Evolutionary conservation across 768 basidiomycete species (phyloP).

Genomic region (Tricholoma flavovirens): DNA sequence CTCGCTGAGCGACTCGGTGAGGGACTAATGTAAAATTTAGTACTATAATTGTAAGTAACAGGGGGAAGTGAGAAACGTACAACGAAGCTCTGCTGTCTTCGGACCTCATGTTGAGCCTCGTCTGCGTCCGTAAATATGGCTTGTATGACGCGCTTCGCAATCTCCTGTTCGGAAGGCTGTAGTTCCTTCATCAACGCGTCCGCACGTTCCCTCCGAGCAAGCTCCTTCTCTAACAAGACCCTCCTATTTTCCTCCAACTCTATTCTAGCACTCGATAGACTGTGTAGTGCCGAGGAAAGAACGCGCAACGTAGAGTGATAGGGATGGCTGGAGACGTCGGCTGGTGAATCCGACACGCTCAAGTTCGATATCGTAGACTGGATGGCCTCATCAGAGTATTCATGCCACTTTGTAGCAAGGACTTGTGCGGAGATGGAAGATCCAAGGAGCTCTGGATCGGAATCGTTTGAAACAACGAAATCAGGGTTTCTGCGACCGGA

Average conservation of each 20-base stretch:
- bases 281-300: constrained; percentile 61
- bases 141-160: constrained; percentile 62
- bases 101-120: constrained; percentile 41
- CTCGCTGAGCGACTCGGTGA: constrained; percentile 49
- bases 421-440: constrained; percentile 39
- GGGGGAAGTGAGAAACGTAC: constrained; percentile 35
- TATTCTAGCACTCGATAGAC: constrained; percentile 46
- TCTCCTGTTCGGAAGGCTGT: constrained; percentile 54
- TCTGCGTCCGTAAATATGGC: constrained; percentile 56
- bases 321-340: constrained; percentile 43
- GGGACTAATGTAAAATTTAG: constrained; percentile 30
- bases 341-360: constrained; percentile 37
- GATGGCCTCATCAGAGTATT: constrained; percentile 70
- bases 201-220: constrained; percentile 43
- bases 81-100: constrained; percentile 52
- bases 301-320: constrained; percentile 66
- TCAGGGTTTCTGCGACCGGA: constrained; percentile 22
- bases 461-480: constrained; percentile 28
- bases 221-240: constrained; percentile 54
- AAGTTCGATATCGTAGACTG: constrained; percentile 55
- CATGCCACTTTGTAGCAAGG: constrained; percentile 70
- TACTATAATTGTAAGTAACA: neutral
- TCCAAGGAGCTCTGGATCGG: constrained; percentile 28
- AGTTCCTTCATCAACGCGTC: constrained; percentile 54
- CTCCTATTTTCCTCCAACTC: constrained; percentile 61